These are phyloP conservation scores for Paraphoma sp. DNA, from an alignment of 2,329 filamentous ascomycete genomes.

Conservation along the genomic window DNA sequence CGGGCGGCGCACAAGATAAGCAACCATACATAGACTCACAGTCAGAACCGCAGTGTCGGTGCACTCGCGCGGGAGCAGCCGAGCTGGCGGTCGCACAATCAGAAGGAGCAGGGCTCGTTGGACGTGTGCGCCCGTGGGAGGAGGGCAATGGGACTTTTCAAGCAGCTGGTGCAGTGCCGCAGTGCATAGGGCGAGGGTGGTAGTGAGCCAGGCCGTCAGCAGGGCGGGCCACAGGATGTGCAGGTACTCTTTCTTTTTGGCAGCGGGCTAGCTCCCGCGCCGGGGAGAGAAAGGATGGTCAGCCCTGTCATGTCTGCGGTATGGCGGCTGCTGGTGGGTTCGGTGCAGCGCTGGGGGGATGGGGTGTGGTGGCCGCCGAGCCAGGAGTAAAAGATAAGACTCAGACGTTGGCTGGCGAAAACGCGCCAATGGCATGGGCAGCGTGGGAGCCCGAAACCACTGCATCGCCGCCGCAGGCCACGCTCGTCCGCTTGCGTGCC, in stretches of 20 bases:
- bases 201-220: constrained; percentile 12
- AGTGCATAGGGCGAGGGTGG: not conserved
- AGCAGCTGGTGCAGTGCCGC: constrained; percentile 7
- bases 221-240: constrained; percentile 32
- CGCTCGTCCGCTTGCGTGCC: constrained; percentile 22
- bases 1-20: constrained; percentile 42
- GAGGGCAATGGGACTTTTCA: constrained; percentile 18
- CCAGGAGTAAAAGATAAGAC: constrained; percentile 37
- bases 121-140: constrained; percentile 33
- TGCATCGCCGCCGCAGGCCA: constrained; percentile 16
- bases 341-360: constrained; percentile 25
- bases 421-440: constrained; percentile 22
- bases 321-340: constrained; percentile 22
- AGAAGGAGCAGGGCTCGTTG: constrained; percentile 21
- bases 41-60: constrained; percentile 26
- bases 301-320: constrained; percentile 32
- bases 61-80: constrained; percentile 40
- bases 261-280: constrained; percentile 43
- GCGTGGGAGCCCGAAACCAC: constrained; percentile 18
- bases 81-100: constrained; percentile 29
- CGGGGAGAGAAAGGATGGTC: constrained; percentile 25
- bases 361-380: constrained; percentile 17
- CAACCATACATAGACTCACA: constrained; percentile 28
- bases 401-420: constrained; percentile 13
- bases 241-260: constrained; percentile 44